phyloP scores from a whole-genome alignment of 805 yeast species.

The Blastobotrys robertii region DNA sequence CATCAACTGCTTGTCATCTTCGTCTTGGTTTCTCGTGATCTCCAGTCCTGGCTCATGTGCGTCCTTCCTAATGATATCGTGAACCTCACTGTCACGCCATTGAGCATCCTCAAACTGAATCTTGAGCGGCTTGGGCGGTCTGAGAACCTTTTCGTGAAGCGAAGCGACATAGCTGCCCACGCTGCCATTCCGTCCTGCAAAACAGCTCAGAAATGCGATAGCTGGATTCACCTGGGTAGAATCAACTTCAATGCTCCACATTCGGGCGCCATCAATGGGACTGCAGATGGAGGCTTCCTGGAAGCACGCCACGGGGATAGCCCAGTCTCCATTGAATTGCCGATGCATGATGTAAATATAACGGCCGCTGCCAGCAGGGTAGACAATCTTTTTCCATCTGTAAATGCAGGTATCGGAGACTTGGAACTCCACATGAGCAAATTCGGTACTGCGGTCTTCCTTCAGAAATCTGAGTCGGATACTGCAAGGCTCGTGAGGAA shows the following conservation, averaged over 20 bases:
- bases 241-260: constrained; percentile 22
- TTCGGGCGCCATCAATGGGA: constrained; percentile 16
- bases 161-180: neutral
- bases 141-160: constrained; percentile 1
- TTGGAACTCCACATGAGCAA: constrained; percentile 4
- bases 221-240: constrained; percentile 14
- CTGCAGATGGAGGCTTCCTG: constrained; percentile 10
- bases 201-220: constrained; percentile 19
- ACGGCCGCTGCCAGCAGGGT: constrained; percentile 6
- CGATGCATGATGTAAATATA: constrained; percentile 16
- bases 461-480: neutral
- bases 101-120: no score
- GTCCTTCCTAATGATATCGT: no score
- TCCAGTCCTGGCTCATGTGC: no score
- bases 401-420: constrained; percentile 3
- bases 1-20: no score
- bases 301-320: constrained; percentile 14
- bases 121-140: constrained; percentile 6
- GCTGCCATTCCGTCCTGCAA: constrained; percentile 14
- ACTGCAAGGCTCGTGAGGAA: constrained; percentile 13
- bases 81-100: no score
- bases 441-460: neutral
- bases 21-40: no score
- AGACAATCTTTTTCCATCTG: constrained; percentile 9
- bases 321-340: constrained; percentile 1